phyloP scores from a whole-genome alignment of 306 rosid genomes.

The Ormosia semicastrata region DNA sequence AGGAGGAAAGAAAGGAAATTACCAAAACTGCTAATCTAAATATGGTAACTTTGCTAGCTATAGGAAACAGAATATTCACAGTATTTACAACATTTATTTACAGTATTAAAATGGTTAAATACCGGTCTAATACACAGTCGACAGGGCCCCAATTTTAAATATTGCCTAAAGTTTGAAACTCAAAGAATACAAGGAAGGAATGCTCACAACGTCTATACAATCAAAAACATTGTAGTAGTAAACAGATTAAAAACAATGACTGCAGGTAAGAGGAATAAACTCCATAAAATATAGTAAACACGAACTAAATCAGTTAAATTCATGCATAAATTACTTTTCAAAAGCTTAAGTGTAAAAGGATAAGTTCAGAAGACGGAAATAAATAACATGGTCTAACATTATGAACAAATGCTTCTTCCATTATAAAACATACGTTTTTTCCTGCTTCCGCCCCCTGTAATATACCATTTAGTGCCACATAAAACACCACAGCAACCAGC shows the following conservation, averaged over 20 bases:
- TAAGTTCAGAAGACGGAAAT: background rate
- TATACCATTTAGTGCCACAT: conserved; percentile 92
- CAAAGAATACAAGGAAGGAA: background rate
- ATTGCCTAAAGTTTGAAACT: background rate
- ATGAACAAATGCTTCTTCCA: background rate
- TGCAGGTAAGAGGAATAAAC: background rate
- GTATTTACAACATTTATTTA: no score
- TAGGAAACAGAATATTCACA: no score
- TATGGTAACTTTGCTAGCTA: no score
- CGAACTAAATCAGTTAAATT: background rate
- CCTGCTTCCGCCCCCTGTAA: conserved; percentile 88
- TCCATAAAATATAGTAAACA: background rate
- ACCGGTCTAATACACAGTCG: no score
- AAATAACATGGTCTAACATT: background rate
- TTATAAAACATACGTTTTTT: conserved; percentile 69
- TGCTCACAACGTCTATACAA: background rate
- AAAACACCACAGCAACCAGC: conserved; percentile 85
- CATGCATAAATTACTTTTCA: background rate
- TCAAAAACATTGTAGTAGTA: background rate
- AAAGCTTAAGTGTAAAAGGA: background rate
- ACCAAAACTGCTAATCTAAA: no score
- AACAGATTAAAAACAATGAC: background rate
- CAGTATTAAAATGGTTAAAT: no score
- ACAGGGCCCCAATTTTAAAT: background rate
- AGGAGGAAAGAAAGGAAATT: no score